Base-by-base conservation (phyloP, 2,329 filamentous ascomycete genomes). In the Penicillium sp. region DNA sequence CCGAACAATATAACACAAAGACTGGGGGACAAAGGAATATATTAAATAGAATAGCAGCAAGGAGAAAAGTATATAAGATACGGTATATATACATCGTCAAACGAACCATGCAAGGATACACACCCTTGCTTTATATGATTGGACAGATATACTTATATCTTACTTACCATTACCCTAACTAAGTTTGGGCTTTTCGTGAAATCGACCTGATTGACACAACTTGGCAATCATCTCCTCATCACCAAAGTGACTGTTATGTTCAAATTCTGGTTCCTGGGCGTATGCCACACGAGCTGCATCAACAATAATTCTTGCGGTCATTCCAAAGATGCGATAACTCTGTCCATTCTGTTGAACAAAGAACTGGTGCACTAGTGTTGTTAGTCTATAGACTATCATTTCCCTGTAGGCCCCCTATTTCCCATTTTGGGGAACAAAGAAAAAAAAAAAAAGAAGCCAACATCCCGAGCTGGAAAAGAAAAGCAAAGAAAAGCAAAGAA, bases 241-340 rank as follows among this genome's bases (percentile, higher is more conserved):
- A 0, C 85, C 85, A 66, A 85, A 82, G 69, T 84, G 80, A 52
- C 77, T 78, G 58, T 85, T 84, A 66, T 84, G 84, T 77, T 95
- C 90, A 72, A 96, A 96, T 69, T 91, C 88, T 4, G 93, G 93
- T 69, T 90, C 85, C 75, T 88, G 83, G 2, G 77, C 88, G 71
- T 94, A 97, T 19, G 92, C 93, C 17, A 96, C 82, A 59, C 90
- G 81, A 33, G 93, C 92, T 5, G 89, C 88, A 75, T 97, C 93
- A 5, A 97, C 90, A 52, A 97, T 73, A 52, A 97, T 93, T 50
- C 91, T 80, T 3, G 91, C 93, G 50, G 93, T 97, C 90, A 97
- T 93, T 16, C 93, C 93, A 83, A 92, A 97, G 5, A 97, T 91
- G 63, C 89, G 86, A 75, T 94, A 96, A 36, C 88, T 80, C 40